Evolutionary conservation across 768 basidiomycete species (phyloP).

Genomic region (Kondoa subrosea): DNA sequence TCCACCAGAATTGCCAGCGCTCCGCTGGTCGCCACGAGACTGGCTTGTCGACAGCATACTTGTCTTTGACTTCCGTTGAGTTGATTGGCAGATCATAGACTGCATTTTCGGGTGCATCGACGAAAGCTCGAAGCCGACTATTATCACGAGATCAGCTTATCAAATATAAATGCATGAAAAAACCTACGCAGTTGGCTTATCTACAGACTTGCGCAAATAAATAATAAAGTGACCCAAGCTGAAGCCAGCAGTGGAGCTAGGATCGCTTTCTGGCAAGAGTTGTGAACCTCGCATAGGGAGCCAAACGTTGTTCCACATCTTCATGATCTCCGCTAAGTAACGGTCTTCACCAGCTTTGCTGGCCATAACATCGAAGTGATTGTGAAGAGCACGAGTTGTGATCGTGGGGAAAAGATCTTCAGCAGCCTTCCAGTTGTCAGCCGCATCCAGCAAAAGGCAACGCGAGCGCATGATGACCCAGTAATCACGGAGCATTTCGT

Average conservation of each 20-base stretch:
- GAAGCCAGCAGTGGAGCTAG: neutral
- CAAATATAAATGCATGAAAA: neutral
- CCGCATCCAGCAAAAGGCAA: neutral
- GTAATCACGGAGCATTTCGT: constrained; percentile 74
- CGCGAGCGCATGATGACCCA: constrained; percentile 46
- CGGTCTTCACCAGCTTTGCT: neutral
- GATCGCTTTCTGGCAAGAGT: neutral
- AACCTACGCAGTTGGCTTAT: neutral
- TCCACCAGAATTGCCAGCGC: neutral
- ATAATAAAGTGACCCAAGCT: neutral
- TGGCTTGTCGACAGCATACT: neutral
- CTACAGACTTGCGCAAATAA: neutral
- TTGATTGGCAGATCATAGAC: neutral
- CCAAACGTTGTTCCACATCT: neutral
- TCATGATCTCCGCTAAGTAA: neutral
- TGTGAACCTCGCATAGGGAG: neutral
- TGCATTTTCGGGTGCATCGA: neutral
- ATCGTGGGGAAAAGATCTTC: neutral
- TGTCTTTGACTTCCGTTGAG: neutral
- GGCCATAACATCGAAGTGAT: neutral
- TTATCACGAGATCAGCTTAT: neutral
- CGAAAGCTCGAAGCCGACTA: neutral
- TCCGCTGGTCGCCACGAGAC: neutral
- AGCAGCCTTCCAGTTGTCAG: neutral
- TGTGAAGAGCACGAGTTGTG: neutral